phyloP scores from a whole-genome alignment of 805 yeast genomes.

The Yarrowia sp. region DNA sequence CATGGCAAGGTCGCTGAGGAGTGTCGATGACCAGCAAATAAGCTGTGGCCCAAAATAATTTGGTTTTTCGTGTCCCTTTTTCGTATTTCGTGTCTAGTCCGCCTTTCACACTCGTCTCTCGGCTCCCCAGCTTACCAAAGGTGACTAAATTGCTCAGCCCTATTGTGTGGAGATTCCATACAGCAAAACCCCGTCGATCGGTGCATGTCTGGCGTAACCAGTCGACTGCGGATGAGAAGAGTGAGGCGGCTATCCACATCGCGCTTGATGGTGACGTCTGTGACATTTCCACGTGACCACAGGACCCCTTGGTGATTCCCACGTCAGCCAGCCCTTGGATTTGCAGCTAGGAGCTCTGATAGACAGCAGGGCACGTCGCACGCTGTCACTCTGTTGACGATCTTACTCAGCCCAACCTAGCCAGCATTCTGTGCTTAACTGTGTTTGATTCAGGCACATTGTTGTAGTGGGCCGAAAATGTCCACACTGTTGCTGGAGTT shows the following conservation, averaged over 20 bases:
- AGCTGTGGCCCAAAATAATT: not conserved
- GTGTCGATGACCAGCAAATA: not conserved
- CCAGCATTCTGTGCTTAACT: constrained; percentile 13
- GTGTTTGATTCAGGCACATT: not conserved
- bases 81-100: not conserved
- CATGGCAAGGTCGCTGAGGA: not conserved
- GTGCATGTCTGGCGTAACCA: not conserved
- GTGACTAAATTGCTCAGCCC: constrained; percentile 8
- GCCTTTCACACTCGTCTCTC: not conserved
- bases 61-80: not conserved
- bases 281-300: too few relatives aligned
- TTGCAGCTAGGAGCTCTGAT: too few relatives aligned
- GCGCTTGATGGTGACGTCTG: too few relatives aligned
- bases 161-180: constrained; percentile 5
- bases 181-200: constrained; percentile 3
- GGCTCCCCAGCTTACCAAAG: not conserved
- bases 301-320: not conserved
- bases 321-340: not conserved
- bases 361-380: not conserved
- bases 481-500: too few relatives aligned
- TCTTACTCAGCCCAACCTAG: constrained; percentile 12
- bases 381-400: constrained; percentile 1
- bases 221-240: not conserved
- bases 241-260: not conserved
- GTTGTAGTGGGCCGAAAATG: not conserved